phyloP scores from a whole-genome alignment of 2,329 filamentous ascomycete species.

The Penicillium paneum region DNA sequence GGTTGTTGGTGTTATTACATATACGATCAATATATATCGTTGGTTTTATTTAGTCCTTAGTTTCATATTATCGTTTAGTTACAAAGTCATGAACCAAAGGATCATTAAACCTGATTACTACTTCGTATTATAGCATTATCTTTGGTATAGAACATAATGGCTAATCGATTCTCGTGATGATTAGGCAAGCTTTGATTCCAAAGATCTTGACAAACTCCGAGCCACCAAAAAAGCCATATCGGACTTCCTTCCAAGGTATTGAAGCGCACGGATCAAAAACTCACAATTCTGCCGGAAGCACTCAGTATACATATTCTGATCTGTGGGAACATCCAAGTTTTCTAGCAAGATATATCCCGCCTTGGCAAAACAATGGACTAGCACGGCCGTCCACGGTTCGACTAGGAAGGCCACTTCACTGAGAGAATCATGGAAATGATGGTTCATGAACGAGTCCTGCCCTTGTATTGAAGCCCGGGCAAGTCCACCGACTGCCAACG shows the following conservation, averaged over 20 bases:
- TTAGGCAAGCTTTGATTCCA: constrained; percentile 17
- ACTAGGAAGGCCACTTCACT: constrained; percentile 57
- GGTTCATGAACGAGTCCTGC: constrained; percentile 5
- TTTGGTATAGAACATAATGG: too few species aligned
- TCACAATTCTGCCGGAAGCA: constrained; percentile 34
- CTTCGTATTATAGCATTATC: too few species aligned
- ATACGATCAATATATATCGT: too few species aligned
- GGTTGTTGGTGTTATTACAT: too few species aligned
- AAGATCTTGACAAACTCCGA: constrained; percentile 34
- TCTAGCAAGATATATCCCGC: constrained; percentile 45
- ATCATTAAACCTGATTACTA: too few species aligned
- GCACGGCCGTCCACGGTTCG: constrained; percentile 58
- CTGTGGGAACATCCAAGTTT: neutral
- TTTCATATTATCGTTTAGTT: too few species aligned
- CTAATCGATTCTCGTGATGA: neutral
- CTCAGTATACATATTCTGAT: constrained; percentile 1
- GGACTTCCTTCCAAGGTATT: constrained; percentile 56
- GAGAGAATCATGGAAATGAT: constrained; percentile 52
- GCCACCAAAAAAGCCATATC: constrained; percentile 49
- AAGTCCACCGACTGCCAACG: constrained; percentile 49
- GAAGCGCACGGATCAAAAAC: constrained; percentile 53
- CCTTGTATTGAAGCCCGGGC: constrained; percentile 47
- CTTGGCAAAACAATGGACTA: constrained; percentile 54
- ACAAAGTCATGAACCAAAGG: too few species aligned
- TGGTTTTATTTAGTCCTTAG: too few species aligned